Evolutionary conservation across 192 early-diverging fungal genomes (phyloP).

Genomic region (Podila verticillata): DNA sequence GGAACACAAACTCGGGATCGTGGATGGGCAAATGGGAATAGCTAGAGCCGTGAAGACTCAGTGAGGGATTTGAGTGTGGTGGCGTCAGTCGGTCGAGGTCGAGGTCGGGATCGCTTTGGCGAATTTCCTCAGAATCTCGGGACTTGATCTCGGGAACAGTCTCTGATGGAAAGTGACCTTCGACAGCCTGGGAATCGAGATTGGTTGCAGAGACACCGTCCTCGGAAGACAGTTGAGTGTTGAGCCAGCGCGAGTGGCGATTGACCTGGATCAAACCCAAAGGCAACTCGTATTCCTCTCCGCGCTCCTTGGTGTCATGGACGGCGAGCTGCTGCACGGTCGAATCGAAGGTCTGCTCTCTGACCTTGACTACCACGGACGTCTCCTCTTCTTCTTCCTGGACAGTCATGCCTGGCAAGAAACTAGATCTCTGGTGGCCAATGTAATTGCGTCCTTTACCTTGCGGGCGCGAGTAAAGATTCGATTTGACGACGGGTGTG

Average conservation of each 20-base stretch:
- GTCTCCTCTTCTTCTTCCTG: not conserved
- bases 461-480: not conserved
- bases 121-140: not conserved
- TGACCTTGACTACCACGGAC: too few species aligned
- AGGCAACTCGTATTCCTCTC: constrained; percentile 34
- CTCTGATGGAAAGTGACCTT: constrained; percentile 15
- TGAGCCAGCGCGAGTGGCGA: constrained; percentile 24
- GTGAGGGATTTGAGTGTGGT: constrained; percentile 15
- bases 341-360: not conserved
- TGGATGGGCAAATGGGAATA: constrained; percentile 16
- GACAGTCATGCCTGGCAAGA: constrained; percentile 1
- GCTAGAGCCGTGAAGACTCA: constrained; percentile 25
- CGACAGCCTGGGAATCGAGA: not conserved
- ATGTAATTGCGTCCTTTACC: not conserved
- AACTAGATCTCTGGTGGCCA: constrained; percentile 4
- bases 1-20: constrained; percentile 19
- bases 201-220: constrained; percentile 9
- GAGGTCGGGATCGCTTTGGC: not conserved
- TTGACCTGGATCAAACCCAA: constrained; percentile 18
- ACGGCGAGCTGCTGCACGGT: not conserved
- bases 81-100: constrained; percentile 9
- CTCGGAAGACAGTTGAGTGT: constrained; percentile 26
- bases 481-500: too few species aligned
- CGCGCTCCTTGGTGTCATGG: not conserved
- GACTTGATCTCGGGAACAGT: constrained; percentile 14